Conservation (phyloP, 257 asterid genomes). For the Haberlea rhodopensis region DNA sequence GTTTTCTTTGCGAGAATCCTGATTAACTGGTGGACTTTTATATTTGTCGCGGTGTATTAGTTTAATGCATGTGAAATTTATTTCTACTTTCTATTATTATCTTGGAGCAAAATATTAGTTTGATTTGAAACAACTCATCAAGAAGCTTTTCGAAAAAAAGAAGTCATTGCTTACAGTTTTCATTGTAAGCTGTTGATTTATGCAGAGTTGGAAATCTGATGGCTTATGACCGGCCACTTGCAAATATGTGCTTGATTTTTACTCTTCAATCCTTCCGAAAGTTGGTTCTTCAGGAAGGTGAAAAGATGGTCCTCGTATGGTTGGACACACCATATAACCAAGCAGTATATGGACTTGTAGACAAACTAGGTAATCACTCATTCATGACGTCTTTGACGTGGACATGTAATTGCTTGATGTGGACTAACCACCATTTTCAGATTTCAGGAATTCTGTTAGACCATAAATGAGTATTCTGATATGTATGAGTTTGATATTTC, state of each 20-base stretch:
- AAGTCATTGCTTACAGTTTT: conserved; percentile 15
- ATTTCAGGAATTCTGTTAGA: conserved; percentile 12
- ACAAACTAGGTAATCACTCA: conserved; percentile 67
- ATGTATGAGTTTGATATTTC: conserved; percentile 37
- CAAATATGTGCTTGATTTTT: conserved; percentile 74
- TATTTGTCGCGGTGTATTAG: not conserved
- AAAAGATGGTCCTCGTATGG: conserved; percentile 94
- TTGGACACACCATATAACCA: conserved; percentile 95
- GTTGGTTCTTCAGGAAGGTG: conserved; percentile 97
- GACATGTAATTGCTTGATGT: conserved; percentile 14
- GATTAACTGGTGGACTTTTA: too few relatives aligned
- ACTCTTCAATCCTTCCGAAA: conserved; percentile 86
- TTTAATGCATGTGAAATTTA: not conserved
- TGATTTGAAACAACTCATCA: conserved; percentile 19
- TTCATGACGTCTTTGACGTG: conserved; percentile 9
- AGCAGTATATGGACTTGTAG: conserved; percentile 97
- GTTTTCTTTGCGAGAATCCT: not conserved
- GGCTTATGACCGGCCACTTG: conserved; percentile 63
- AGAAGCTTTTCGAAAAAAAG: conserved; percentile 7
- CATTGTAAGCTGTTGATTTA: conserved; percentile 24
- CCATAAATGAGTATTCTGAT: conserved; percentile 22
- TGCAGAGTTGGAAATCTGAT: conserved; percentile 56
- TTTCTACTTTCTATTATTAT: conserved; percentile 9
- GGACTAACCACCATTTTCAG: conserved; percentile 23
- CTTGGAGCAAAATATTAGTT: conserved; percentile 10